These are phyloP conservation scores for Trichocomaceae sp. DNA, from an alignment of 2,329 filamentous ascomycete genomes.

Conservation along the genomic window DNA sequence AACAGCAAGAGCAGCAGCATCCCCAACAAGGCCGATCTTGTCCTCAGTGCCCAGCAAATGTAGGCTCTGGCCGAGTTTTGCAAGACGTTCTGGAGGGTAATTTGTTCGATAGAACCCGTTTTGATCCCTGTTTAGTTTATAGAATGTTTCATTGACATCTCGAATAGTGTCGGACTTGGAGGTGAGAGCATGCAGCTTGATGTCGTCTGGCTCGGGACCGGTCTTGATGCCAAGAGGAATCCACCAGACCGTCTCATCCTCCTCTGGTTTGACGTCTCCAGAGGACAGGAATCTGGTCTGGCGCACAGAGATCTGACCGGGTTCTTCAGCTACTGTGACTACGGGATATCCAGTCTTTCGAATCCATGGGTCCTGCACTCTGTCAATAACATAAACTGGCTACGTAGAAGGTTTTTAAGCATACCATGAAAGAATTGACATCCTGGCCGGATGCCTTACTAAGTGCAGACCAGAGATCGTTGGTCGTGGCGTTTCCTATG, in stretches of 20 bases:
- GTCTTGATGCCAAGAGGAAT: slow-evolving; percentile 81
- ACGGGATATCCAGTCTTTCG: slow-evolving; percentile 92
- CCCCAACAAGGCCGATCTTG: slow-evolving; percentile 86
- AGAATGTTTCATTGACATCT: slow-evolving; percentile 66
- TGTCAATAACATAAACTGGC: slow-evolving; percentile 6
- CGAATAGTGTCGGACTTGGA: slow-evolving; percentile 69
- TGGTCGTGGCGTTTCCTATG: slow-evolving; percentile 70
- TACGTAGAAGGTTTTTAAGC: slow-evolving; percentile 7
- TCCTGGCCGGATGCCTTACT: slow-evolving; percentile 82
- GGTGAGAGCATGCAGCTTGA: slow-evolving; percentile 62
- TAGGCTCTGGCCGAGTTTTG: slow-evolving; percentile 70
- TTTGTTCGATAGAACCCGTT: slow-evolving; percentile 90
- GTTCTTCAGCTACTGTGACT: slow-evolving; percentile 75
- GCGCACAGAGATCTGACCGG: slow-evolving; percentile 71
- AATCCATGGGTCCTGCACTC: slow-evolving; percentile 68
- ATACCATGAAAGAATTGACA: slow-evolving; percentile 74
- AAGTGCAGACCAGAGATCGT: slow-evolving; percentile 83
- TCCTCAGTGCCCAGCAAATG: slow-evolving; percentile 74
- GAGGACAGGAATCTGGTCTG: slow-evolving; percentile 88
- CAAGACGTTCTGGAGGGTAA: slow-evolving; percentile 77
- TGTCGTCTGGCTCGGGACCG: slow-evolving; percentile 57
- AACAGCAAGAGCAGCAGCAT: slow-evolving; percentile 80
- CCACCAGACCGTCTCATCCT: slow-evolving; percentile 94
- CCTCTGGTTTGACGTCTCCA: slow-evolving; percentile 82
- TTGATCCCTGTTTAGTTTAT: slow-evolving; percentile 87